Base-by-base conservation (phyloP, 1,284 basidiomycete genomes). In the Boletus albobrunnescens region DNA sequence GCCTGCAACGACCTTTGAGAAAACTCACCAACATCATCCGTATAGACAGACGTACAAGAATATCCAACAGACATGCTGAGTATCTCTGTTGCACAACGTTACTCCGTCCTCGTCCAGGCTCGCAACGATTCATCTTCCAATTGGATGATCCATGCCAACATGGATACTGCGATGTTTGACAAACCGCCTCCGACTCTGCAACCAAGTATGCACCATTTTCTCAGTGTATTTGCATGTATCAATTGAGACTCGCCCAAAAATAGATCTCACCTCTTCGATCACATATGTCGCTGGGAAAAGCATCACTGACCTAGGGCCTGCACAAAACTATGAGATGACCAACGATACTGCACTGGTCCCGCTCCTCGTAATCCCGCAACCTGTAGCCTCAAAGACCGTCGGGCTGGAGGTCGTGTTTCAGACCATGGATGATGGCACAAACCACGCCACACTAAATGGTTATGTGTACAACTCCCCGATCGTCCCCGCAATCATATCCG, bases 131-230 rank as follows among this genome's bases (percentile, higher is more conserved):
- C 89, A 0, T 72, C 72, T 13, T 69, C 77, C 17, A 96, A 97
- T 73, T 98, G 86, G 82, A 82, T 79, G 36, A 81, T 99, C 52
- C 91, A 94, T 62, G 87, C 89, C 20, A 90, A 92, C 73, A 91
- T 97, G 80, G 90, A 93, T 61, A 78, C 74, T 1, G 71, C 70
- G 55, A 94, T 94, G 91, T 95, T 94, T 67, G 93, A n/a, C n/a
- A n/a, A n/a, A n/a, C 1, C 70, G 3, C 28, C 6, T n/a, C 28
- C 75, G 31, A 69, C 71, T 6, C 76, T 96, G 23, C 76, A 85
- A 51, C 77, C 87, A 3, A 95, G 88, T 89, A 54, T 39, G 82
- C 71, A 6, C n/a, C n/a, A 35, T n/a, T n/a, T 31, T 26, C 19
- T 35, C 19, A 1, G 8, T 9, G 41, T 6, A 2, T 30, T 40